Evolutionary conservation across 345 rosid genomes (phyloP).

Genomic region (Moricandia arvensis): DNA sequence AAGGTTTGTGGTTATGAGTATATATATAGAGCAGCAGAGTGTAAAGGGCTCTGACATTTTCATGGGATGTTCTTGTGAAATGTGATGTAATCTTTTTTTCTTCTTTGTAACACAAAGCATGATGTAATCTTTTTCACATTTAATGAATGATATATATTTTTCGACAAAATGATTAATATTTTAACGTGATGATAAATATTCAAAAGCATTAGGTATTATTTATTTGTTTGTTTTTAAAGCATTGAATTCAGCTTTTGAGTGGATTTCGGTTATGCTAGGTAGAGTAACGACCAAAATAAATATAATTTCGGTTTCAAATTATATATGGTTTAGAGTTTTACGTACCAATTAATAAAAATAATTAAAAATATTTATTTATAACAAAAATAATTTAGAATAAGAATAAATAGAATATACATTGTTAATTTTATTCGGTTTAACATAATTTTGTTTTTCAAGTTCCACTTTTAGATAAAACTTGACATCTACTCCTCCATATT

Average conservation of each 20-base stretch:
- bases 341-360: neutral
- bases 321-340: neutral
- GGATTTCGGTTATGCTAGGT: neutral
- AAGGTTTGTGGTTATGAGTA: conserved; percentile 15
- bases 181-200: neutral
- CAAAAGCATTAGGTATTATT: too few species aligned
- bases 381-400: too few species aligned
- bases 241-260: neutral
- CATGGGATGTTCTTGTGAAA: conserved; percentile 3
- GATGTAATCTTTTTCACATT: neutral
- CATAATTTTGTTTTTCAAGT: neutral
- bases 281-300: neutral
- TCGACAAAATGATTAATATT: too few species aligned
- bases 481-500: neutral
- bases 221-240: neutral
- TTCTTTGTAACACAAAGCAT: neutral
- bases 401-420: neutral
- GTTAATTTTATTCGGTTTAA: neutral
- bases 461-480: neutral
- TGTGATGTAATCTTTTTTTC: conserved; percentile 7
- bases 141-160: neutral
- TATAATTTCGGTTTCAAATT: neutral
- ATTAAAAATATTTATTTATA: too few species aligned
- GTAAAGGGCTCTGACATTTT: conserved; percentile 19
- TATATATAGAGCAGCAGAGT: conserved; percentile 28